A percentile compares a stretch with the other conserved stretches of the same genome.
Evolutionary conservation across 345 rosid species (phyloP).

Genomic region (Eutrema japonicum): DNA sequence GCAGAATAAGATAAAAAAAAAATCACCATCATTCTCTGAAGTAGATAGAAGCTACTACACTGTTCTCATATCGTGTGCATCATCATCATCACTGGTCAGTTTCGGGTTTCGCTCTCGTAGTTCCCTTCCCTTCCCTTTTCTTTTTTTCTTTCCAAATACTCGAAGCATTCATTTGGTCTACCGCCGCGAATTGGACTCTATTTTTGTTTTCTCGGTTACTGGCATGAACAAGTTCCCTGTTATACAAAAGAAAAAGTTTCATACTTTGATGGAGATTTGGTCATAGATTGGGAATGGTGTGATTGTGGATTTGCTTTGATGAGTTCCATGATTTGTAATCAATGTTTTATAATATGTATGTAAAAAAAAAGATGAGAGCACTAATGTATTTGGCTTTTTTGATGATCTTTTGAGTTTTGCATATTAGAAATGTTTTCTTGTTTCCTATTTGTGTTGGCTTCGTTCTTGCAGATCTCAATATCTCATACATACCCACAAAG

Average conservation of each 20-base stretch:
- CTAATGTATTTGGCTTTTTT: constrained; percentile 8
- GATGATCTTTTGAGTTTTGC: constrained; percentile 23
- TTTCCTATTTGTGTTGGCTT: background rate
- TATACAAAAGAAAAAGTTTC: constrained; percentile 33
- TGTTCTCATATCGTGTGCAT: constrained; percentile 22
- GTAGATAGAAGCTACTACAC: constrained; percentile 31
- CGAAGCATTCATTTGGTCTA: constrained; percentile 35
- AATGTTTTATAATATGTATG: constrained; percentile 26
- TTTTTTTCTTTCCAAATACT: background rate
- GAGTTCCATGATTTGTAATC: constrained; percentile 5
- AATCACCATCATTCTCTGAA: constrained; percentile 20
- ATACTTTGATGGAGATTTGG: constrained; percentile 20
- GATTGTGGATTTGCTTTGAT: constrained; percentile 16
- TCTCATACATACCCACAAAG: constrained; percentile 9
- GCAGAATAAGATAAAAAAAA: constrained; percentile 23
- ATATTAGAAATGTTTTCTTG: constrained; percentile 7
- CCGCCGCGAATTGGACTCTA: constrained; percentile 18
- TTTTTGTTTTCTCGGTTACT: background rate
- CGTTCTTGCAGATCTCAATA: constrained; percentile 3
- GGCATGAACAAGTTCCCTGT: constrained; percentile 20
- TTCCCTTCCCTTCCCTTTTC: background rate
- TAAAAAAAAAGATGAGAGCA: constrained; percentile 34
- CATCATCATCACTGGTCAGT: constrained; percentile 28
- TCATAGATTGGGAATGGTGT: constrained; percentile 30
- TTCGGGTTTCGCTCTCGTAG: constrained; percentile 1